Evolutionary conservation across 495 filamentous ascomycete genomes (phyloP), one percentile per base, ranked within the genome.

Genomic region (Aspergillus mulundensis): DNA sequence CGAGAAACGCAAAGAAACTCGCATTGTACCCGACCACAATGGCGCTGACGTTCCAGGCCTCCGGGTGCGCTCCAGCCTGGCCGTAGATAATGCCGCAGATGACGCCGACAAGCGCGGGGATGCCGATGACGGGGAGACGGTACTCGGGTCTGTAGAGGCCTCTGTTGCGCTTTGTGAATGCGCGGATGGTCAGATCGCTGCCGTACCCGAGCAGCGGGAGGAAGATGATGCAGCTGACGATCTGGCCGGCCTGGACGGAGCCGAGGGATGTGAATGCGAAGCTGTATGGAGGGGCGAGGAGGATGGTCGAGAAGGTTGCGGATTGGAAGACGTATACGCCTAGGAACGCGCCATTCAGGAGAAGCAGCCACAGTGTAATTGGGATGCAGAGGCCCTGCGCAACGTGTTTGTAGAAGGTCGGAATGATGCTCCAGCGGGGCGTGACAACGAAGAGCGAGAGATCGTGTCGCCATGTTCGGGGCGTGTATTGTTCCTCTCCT

Each of bases 1-100:
- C 65, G 1, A 67, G 24, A 28, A 63, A 67, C 0, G 60, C 60
- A 39, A 67, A 67, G 58, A 53, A 67, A 16, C 56, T 65, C n/a
- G 59, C 62, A 36, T 65, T 65, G 30, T 61, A 67, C 0, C 46
- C 44, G 14, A 62, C 46, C 1, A 61, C 47, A n/a, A 67, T 53
- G 2, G 62, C 47, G 11, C 52, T 54, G 0, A 50, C 46, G 11
- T 54, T 61, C 62, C 62, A 67, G 5, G 44, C 36, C 7, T 42
- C 50, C 1, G 62, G 62, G 36, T 58, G 36, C 0, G 53, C 32
- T n/a, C 44, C 65, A 3, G 65, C 65, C 8, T 59, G 57, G 4
- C 65, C 65, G 42, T 62, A 67, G 11, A 67, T 59, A 3, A 67
- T 48, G 4, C 54, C 47, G n/a, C 59, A 64, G 23, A 67, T 48